A percentile compares a stretch with the other conserved stretches of the same genome.
phyloP scores from a whole-genome alignment of 371 early-diverging fungal species.

The Conidiobolus incongruus region DNA sequence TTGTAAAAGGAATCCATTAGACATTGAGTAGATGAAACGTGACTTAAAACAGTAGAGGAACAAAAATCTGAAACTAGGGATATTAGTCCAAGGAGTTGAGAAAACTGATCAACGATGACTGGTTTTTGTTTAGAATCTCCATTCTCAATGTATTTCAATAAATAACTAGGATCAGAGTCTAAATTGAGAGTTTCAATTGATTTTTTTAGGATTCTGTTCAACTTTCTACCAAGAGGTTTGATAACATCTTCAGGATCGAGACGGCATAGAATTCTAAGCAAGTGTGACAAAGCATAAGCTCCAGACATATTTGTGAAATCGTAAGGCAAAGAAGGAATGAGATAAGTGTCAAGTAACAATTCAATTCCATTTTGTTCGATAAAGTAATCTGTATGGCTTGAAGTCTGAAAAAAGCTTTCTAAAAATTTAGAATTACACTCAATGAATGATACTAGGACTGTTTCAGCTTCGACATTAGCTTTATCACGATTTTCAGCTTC shows the following conservation, averaged over 20 bases:
- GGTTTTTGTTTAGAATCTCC: no score
- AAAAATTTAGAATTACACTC: conserved; percentile 27
- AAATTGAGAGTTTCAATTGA: not conserved
- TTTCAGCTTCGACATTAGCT: conserved; percentile 17
- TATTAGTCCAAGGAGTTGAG: conserved; percentile 5
- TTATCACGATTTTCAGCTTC: conserved; percentile 23
- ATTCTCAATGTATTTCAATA: not conserved
- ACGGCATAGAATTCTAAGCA: conserved; percentile 48
- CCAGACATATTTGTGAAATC: conserved; percentile 47
- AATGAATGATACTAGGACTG: conserved; percentile 13
- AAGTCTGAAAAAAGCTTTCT: conserved; percentile 64
- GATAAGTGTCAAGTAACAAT: conserved; percentile 31
- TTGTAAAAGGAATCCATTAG: no score
- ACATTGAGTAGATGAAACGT: no score
- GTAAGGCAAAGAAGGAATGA: conserved; percentile 42
- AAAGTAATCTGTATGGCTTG: conserved; percentile 43
- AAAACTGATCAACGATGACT: no score
- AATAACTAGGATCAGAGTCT: not conserved
- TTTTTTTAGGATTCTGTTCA: conserved; percentile 7
- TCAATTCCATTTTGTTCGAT: conserved; percentile 40
- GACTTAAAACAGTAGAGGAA: no score
- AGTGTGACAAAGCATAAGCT: conserved; percentile 38
- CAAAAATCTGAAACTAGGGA: conserved; percentile 7
- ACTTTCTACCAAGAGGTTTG: conserved; percentile 14
- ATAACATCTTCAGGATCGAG: conserved; percentile 25